phyloP scores from a whole-genome alignment of 768 basidiomycete genomes.

The Hericium rajendrae region DNA sequence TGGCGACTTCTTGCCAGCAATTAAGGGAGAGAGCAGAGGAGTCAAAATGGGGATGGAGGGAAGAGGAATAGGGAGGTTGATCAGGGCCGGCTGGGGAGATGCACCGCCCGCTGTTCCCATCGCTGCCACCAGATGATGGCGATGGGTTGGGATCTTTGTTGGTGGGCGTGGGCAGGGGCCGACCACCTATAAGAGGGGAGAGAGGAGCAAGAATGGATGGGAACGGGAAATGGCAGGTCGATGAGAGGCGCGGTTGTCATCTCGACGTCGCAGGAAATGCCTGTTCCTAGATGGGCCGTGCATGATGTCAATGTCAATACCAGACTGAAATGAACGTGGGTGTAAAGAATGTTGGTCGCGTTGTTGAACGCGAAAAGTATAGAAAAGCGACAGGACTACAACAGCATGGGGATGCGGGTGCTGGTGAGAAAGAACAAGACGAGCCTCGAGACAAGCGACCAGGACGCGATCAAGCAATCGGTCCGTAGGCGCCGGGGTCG shows the following conservation, averaged over 20 bases:
- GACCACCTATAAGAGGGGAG: conserved; percentile 17
- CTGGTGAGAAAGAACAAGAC: too few relatives aligned
- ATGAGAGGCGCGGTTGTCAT: conserved; percentile 1
- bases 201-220: conserved; percentile 21
- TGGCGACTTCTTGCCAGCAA: conserved; percentile 3
- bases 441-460: too few relatives aligned
- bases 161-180: background rate
- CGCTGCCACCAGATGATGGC: background rate
- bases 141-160: background rate
- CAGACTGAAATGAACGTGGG: too few relatives aligned
- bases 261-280: background rate
- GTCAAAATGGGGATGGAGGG: conserved; percentile 20
- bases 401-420: too few relatives aligned
- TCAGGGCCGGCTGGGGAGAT: background rate
- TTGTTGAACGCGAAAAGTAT: too few relatives aligned
- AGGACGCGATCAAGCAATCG: too few relatives aligned
- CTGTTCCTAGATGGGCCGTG: background rate
- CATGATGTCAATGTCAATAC: background rate
- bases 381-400: too few relatives aligned
- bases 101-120: background rate
- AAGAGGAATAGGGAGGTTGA: conserved; percentile 1
- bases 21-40: conserved; percentile 22
- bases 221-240: conserved; percentile 1
- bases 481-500: too few relatives aligned
- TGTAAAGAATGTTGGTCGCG: too few relatives aligned